Conservation (phyloP, 495 filamentous ascomycete species). For the Hamigera avellanea region DNA sequence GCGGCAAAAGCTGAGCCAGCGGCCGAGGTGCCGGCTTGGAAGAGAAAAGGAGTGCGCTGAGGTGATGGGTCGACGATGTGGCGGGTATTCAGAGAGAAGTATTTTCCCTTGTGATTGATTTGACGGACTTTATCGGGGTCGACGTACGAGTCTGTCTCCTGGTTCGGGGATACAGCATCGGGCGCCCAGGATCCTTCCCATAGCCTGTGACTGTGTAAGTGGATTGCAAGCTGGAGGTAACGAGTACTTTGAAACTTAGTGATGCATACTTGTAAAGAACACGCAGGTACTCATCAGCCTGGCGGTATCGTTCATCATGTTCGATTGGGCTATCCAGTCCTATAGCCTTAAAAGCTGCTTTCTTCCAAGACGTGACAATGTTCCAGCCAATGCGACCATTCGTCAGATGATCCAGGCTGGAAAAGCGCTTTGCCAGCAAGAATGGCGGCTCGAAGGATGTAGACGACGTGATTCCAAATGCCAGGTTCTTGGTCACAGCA, state of each 20-base stretch:
- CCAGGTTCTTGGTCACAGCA: constrained; percentile 34
- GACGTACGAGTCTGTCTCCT: constrained; percentile 37
- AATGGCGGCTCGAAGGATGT: constrained; percentile 51
- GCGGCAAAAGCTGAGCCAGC: constrained; percentile 48
- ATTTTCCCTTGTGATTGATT: constrained; percentile 50
- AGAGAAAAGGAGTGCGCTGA: constrained; percentile 51
- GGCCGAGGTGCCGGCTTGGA: constrained; percentile 50
- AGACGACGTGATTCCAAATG: constrained; percentile 36
- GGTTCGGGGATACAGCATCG: constrained; percentile 38
- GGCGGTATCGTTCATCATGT: constrained; percentile 49
- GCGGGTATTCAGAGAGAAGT: constrained; percentile 36
- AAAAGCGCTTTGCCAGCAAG: constrained; percentile 46
- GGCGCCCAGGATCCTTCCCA: constrained; percentile 53
- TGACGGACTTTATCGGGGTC: constrained; percentile 44
- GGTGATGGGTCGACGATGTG: constrained; percentile 51
- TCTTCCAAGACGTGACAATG: constrained; percentile 51
- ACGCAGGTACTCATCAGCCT: constrained; percentile 49
- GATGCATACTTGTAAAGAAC: constrained; percentile 40
- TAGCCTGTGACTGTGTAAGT: constrained; percentile 19
- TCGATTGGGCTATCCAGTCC: constrained; percentile 43
- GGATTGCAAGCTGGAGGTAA: no score
- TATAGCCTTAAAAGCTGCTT: constrained; percentile 46
- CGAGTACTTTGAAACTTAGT: constrained; percentile 4
- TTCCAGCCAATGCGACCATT: constrained; percentile 53
- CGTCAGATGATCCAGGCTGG: constrained; percentile 52